Evolutionary conservation across 495 filamentous ascomycete genomes (phyloP).

Genomic region (Neurospora sp.): DNA sequence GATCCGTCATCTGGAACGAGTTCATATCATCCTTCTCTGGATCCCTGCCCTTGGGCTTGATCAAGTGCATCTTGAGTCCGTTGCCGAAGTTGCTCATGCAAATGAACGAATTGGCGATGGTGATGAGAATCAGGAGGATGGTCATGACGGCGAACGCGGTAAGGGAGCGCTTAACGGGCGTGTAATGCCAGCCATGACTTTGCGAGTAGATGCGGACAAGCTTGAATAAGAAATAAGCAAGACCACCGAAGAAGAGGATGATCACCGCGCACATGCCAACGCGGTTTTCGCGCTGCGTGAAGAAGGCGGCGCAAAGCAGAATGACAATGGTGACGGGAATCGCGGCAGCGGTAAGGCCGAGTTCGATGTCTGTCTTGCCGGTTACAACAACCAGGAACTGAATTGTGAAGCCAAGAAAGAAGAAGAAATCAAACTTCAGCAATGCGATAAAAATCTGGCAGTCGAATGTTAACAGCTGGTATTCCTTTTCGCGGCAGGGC

Average conservation of each 20-base stretch:
- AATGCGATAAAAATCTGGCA: slow-evolving; percentile 89
- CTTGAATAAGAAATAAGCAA: slow-evolving; percentile 98
- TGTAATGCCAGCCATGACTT: slow-evolving; percentile 44
- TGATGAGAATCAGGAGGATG: slow-evolving; percentile 73
- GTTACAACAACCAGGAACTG: slow-evolving; percentile 93
- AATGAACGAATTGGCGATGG: slow-evolving; percentile 77
- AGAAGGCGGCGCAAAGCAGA: slow-evolving; percentile 72
- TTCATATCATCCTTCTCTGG: slow-evolving; percentile 64
- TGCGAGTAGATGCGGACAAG: slow-evolving; percentile 84
- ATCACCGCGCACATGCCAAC: slow-evolving; percentile 71
- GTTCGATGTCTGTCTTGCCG: slow-evolving; percentile 57
- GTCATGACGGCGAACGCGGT: slow-evolving; percentile 94
- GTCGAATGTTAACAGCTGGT: slow-evolving; percentile 19
- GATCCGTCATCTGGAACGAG: slow-evolving; percentile 54
- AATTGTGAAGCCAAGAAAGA: slow-evolving; percentile 96
- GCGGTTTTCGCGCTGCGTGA: slow-evolving; percentile 70
- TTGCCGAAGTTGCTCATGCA: slow-evolving; percentile 87
- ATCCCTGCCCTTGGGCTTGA: slow-evolving; percentile 48
- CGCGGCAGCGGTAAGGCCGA: slow-evolving; percentile 76
- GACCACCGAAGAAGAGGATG: slow-evolving; percentile 74
- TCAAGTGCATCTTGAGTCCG: slow-evolving; percentile 80
- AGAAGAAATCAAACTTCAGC: slow-evolving; percentile 99
- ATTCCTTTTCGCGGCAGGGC: not conserved
- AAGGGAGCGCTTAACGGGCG: slow-evolving; percentile 64
- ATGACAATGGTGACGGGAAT: slow-evolving; percentile 86